A percentile compares a stretch with the other conserved stretches of the same genome.
phyloP scores from a whole-genome alignment of 2,329 filamentous ascomycete genomes.

The Trichoderma brevicompactum region DNA sequence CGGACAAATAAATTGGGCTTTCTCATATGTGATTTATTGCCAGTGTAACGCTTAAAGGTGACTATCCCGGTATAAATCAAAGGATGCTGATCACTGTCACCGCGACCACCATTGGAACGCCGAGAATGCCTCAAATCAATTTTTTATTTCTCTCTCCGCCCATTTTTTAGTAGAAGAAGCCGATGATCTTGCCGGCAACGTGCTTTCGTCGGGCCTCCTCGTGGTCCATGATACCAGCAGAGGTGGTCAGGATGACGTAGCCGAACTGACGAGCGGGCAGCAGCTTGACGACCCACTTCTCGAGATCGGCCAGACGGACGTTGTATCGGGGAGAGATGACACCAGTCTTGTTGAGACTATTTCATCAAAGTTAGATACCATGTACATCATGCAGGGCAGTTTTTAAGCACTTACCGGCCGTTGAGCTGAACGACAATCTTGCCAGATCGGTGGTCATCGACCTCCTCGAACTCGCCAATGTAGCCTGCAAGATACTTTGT shows the following conservation, averaged over 20 bases:
- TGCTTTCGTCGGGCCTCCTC: conserved; percentile 99
- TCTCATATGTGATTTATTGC: conserved; percentile 41
- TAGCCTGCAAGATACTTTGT: conserved; percentile 71
- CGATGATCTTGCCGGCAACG: conserved; percentile 98
- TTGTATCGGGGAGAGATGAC: conserved; percentile 99
- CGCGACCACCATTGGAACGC: conserved; percentile 43
- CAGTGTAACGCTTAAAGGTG: conserved; percentile 38
- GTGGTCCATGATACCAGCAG: conserved; percentile 99
- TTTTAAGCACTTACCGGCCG: conserved; percentile 64
- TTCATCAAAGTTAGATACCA: background rate
- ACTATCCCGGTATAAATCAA: conserved; percentile 39
- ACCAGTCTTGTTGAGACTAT: conserved; percentile 90
- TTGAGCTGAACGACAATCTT: conserved; percentile 99
- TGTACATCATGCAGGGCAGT: background rate
- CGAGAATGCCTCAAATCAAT: conserved; percentile 41
- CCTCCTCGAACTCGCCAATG: conserved; percentile 99
- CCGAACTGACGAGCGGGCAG: conserved; percentile 99
- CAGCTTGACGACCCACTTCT: conserved; percentile 99
- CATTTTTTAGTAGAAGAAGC: conserved; percentile 90
- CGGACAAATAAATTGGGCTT: conserved; percentile 8
- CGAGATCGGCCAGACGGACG: conserved; percentile 93
- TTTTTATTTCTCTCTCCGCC: conserved; percentile 36
- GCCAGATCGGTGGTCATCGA: conserved; percentile 98
- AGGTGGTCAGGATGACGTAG: conserved; percentile 98
- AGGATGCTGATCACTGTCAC: conserved; percentile 46